phyloP scores from a whole-genome alignment of 768 basidiomycete genomes.

The Pulveroboletus ravenelii region DNA sequence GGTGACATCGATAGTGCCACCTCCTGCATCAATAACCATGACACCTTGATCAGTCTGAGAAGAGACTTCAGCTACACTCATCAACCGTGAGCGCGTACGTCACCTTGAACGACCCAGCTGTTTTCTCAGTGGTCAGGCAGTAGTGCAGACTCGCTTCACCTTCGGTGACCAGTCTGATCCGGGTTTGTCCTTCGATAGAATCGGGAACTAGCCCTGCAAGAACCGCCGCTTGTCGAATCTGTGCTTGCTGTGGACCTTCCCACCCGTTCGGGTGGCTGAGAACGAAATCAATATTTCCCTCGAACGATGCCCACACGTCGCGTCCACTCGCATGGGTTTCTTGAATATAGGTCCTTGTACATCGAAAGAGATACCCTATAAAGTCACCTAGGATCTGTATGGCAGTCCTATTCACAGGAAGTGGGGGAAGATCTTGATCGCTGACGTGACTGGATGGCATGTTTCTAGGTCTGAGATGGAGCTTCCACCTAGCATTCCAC shows the following conservation, averaged over 20 bases:
- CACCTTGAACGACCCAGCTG: slow-evolving; percentile 21
- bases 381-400: slow-evolving; percentile 47
- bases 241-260: too few species aligned
- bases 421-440: slow-evolving; percentile 35
- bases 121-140: too few species aligned
- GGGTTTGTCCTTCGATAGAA: slow-evolving; percentile 31
- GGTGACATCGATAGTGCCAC: too few species aligned
- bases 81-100: background rate
- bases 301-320: slow-evolving; percentile 39
- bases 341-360: slow-evolving; percentile 39
- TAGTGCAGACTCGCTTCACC: too few species aligned
- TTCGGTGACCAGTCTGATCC: slow-evolving; percentile 1
- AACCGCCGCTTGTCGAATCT: too few species aligned
- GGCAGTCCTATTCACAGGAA: slow-evolving; percentile 41
- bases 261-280: too few species aligned
- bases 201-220: too few species aligned
- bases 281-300: too few species aligned
- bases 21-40: too few species aligned
- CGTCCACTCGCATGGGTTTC: slow-evolving; percentile 42
- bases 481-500: slow-evolving; percentile 29
- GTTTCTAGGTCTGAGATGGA: slow-evolving; percentile 31
- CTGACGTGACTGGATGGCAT: slow-evolving; percentile 20
- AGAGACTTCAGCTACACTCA: background rate
- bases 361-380: too few species aligned
- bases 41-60: too few species aligned